phyloP scores from a whole-genome alignment of 345 rosid genomes.

The Pistacia integerrima region DNA sequence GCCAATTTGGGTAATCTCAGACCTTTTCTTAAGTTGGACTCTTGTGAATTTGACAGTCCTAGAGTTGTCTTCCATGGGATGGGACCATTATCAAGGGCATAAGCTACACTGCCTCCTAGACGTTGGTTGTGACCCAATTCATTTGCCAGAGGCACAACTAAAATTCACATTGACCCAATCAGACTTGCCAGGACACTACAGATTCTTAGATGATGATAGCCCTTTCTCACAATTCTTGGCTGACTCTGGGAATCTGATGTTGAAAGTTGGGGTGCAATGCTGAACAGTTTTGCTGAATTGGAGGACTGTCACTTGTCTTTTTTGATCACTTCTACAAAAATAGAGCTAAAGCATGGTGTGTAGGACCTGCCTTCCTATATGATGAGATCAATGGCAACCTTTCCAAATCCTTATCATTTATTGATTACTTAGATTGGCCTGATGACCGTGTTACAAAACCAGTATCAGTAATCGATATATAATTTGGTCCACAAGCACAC shows the following conservation, averaged over 20 bases:
- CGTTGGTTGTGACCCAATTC: neutral
- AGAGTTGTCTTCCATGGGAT: conserved; percentile 2
- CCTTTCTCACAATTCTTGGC: conserved; percentile 2
- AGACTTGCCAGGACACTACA: conserved; percentile 11
- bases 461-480: conserved; percentile 17
- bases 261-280: conserved; percentile 26
- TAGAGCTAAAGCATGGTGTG: conserved; percentile 29
- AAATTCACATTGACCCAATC: conserved; percentile 8
- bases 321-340: conserved; percentile 23
- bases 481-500: conserved; percentile 29
- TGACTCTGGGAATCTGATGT: conserved; percentile 21
- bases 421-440: conserved; percentile 9
- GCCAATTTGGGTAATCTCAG: conserved; percentile 11
- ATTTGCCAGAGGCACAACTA: neutral
- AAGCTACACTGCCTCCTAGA: neutral
- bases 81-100: conserved; percentile 2
- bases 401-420: neutral
- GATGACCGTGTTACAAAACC: conserved; percentile 1
- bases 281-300: conserved; percentile 30
- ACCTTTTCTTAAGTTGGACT: neutral
- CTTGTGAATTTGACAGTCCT: neutral
- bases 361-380: conserved; percentile 25
- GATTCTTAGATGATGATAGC: neutral
- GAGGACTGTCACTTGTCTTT: conserved; percentile 17
- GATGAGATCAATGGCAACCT: neutral